phyloP scores from a whole-genome alignment of 106 monocot genomes.

The Allium cepa region DNA sequence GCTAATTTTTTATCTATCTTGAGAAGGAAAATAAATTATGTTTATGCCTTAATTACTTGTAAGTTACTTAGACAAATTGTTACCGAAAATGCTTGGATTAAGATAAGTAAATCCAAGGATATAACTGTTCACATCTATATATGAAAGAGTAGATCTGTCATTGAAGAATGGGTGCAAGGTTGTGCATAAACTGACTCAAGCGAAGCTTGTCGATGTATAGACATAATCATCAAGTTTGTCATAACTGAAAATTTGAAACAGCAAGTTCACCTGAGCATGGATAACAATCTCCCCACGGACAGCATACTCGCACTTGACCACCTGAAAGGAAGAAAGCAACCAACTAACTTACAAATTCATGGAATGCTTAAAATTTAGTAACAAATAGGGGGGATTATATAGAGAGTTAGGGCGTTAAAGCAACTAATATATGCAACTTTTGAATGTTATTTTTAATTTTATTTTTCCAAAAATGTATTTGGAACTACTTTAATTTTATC shows the following conservation, averaged over 20 bases:
- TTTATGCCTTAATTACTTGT: neutral
- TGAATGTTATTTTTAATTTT: neutral
- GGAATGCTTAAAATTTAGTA: neutral
- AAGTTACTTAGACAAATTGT: neutral
- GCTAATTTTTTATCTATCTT: neutral
- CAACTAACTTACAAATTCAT: constrained; percentile 7
- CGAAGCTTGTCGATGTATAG: neutral
- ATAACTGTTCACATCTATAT: neutral
- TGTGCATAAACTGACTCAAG: neutral
- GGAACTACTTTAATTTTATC: neutral
- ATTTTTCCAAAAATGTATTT: neutral
- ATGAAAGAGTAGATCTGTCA: neutral
- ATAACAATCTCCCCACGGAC: constrained; percentile 71
- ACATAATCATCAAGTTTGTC: neutral
- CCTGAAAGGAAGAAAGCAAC: constrained; percentile 22
- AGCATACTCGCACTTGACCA: constrained; percentile 67
- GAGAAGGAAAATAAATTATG: neutral
- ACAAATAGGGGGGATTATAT: neutral
- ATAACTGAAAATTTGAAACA: neutral
- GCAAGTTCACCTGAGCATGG: constrained; percentile 48
- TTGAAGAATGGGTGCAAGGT: neutral
- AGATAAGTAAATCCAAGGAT: neutral
- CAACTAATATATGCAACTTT: too few relatives aligned
- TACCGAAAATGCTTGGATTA: neutral
- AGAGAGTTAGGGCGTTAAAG: neutral